phyloP scores from a whole-genome alignment of 2,329 filamentous ascomycete species.

The Westerdykella aurantiaca region DNA sequence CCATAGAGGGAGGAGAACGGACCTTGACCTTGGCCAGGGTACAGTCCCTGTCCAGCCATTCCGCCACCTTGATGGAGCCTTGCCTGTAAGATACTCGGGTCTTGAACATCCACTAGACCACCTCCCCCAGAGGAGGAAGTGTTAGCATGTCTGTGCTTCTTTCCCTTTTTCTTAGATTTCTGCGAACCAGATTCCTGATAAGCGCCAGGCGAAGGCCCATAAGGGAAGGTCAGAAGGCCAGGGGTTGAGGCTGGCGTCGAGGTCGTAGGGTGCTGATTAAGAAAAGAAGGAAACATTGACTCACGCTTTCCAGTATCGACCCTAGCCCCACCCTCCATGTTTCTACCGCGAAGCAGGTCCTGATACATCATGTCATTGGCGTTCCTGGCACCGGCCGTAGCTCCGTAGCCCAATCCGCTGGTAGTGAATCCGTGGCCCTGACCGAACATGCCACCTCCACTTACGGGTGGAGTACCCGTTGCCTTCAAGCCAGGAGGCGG shows the following conservation, averaged over 20 bases:
- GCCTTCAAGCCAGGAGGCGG: conserved; percentile 94
- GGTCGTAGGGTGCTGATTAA: conserved; percentile 76
- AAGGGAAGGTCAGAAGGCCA: conserved; percentile 86
- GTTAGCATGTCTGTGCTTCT: conserved; percentile 99
- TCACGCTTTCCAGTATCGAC: conserved; percentile 93
- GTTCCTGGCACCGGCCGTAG: conserved; percentile 62
- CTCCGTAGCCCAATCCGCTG: conserved; percentile 57
- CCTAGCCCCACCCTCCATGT: conserved; percentile 59
- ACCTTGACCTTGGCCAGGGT: conserved; percentile 82
- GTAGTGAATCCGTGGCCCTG: conserved; percentile 80
- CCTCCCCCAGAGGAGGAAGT: conserved; percentile 99
- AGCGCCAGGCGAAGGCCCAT: conserved; percentile 76
- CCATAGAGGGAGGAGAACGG: conserved; percentile 86
- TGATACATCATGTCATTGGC: conserved; percentile 68
- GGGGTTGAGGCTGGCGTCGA: conserved; percentile 83
- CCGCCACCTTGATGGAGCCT: conserved; percentile 88
- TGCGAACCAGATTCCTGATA: conserved; percentile 82
- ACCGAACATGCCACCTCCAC: conserved; percentile 75
- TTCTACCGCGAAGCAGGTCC: conserved; percentile 67
- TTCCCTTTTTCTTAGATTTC: conserved; percentile 99
- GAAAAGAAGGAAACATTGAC: conserved; percentile 91
- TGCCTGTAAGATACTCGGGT: conserved; percentile 98
- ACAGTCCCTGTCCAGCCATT: conserved; percentile 77
- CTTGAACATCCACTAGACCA: conserved; percentile 99
- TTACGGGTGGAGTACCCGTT: conserved; percentile 83